Evolutionary conservation across 805 yeast species (phyloP).

Genomic region (Lipomyces sp.): DNA sequence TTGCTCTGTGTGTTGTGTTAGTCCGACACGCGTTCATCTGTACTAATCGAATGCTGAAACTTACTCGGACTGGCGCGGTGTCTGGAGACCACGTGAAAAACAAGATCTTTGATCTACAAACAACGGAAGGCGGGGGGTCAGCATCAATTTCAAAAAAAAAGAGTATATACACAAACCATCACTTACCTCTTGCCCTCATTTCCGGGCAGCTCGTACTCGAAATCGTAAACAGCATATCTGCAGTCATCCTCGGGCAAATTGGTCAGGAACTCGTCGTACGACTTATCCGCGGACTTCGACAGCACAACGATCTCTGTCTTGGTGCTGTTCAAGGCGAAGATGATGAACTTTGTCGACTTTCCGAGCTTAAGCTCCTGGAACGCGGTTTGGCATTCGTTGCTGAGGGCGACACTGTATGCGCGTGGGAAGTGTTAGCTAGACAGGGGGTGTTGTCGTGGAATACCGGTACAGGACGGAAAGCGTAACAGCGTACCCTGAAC

Average conservation of each 20-base stretch:
- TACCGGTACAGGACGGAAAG: background rate
- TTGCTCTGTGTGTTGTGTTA: conserved; percentile 51
- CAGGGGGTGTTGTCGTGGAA: background rate
- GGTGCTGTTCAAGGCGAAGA: conserved; percentile 74
- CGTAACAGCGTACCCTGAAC: conserved; percentile 27
- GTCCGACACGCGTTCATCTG: background rate
- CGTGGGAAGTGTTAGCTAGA: background rate
- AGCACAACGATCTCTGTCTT: conserved; percentile 91
- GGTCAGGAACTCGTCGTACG: conserved; percentile 82
- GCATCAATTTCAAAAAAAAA: background rate
- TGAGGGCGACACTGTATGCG: conserved; percentile 64
- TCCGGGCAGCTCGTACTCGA: conserved; percentile 83
- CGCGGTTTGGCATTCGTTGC: conserved; percentile 87
- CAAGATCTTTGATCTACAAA: conserved; percentile 55
- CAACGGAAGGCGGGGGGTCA: too few relatives aligned
- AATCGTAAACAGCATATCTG: conserved; percentile 94
- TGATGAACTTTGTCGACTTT: conserved; percentile 70
- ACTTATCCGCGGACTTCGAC: conserved; percentile 67
- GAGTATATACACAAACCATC: background rate
- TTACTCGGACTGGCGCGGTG: conserved; percentile 77
- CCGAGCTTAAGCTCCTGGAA: conserved; percentile 96
- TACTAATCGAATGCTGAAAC: conserved; percentile 2
- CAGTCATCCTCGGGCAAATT: conserved; percentile 94
- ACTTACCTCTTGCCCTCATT: conserved; percentile 93
- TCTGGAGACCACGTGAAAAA: conserved; percentile 96